Evolutionary conservation across 176 grass and related monocot genomes (phyloP), one percentile per base, ranked within the genome.

Genomic region (Pontederia crassipes): DNA sequence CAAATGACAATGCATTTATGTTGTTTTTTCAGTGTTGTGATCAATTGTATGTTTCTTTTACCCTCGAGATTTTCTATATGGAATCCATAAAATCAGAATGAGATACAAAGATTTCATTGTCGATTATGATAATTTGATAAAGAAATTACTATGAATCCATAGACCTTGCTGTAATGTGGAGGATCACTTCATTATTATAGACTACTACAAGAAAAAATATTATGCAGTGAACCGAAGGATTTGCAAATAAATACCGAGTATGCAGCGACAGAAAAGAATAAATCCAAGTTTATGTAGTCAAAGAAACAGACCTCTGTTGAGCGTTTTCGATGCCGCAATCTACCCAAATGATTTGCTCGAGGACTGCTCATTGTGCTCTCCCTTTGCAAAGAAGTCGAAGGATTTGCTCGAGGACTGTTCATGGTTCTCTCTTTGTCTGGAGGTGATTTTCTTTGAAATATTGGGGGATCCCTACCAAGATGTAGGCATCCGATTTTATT

Each of bases 261-360:
- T 16, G 18, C 12, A 48, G 47, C 47, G 45, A 48, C 7, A 20
- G 0, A 64, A 3, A 17, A 17, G 7, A 5, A 54, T 10, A 9
- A 24, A 64, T 4, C 9, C 11, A 10, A 14, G 46, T 17, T 17
- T 29, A 13, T 11, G 26, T 11, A 59, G 12, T 49, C 17, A 28
- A 40, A 60, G 45, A 2, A 32, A 55, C 58, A 4, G 17, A 82
- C 80, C 80, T 82, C 80, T 11, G 2, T 46, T 46, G 74, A 73
- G 48, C 69, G 80, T 40, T 72, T 77, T 10, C 80, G 73, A 71
- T 82, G 74, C 15, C 80, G 73, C 72, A 82, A 40, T 29, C 57
- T 74, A 13, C 68, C 80, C 62, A 64, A 54, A 77, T 82, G 73
- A 55, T 62, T 82, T 48, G 55, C 49, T 69, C 62, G 70, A 73